Base-by-base conservation (phyloP, 1,139 yeast genomes). In the Protomyces macrosporus region DNA sequence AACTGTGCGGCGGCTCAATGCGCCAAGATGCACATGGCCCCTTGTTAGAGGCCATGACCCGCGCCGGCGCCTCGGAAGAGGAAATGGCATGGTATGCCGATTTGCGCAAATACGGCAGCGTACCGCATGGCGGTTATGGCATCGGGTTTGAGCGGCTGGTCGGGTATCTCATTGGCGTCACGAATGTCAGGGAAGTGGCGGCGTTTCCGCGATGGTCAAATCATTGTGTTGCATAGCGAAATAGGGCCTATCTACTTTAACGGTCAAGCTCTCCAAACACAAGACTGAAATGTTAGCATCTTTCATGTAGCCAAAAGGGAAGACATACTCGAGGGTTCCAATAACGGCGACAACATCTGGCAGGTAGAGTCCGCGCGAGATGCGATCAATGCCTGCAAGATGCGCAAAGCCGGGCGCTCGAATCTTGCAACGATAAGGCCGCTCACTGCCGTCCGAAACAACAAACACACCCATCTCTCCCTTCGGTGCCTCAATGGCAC, bases 51-150 rank as follows among this genome's bases (percentile, higher is more conserved):
- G 86, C 83, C 64, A 85, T 91, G 77, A 69, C 72, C 10, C 40
- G 42, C 0, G 56, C 65, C 4, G 77, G 76, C 1, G 42, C 64
- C 39, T 64, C 67, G 45, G 85, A 86, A 88, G 82, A 85, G 71
- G 68, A 75, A 4, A 57, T 72, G 5, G 79, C 77, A 0, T 95
- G 99, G 99, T 95, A 91, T 72, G 71, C 87, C 37, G 81, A 84
- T 2, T 78, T 88, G 7, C 79, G 98, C 65, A 78, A 78, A 67
- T 85, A 88, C 69, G 98, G 98, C 0, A 78, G 88, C 4, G 86
- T 86, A 42, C 96, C 97, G 0, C 98, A 91, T 73, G 98, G 98
- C 54, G 99, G 99, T 0, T 95, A 88, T 75, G 99, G 99, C 0
- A 79, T 95, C 79, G 99, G 99, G 0, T 85, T 91, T 70, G 98